phyloP scores from a whole-genome alignment of 1,284 basidiomycete species.

The Sporisorium graminicola region DNA sequence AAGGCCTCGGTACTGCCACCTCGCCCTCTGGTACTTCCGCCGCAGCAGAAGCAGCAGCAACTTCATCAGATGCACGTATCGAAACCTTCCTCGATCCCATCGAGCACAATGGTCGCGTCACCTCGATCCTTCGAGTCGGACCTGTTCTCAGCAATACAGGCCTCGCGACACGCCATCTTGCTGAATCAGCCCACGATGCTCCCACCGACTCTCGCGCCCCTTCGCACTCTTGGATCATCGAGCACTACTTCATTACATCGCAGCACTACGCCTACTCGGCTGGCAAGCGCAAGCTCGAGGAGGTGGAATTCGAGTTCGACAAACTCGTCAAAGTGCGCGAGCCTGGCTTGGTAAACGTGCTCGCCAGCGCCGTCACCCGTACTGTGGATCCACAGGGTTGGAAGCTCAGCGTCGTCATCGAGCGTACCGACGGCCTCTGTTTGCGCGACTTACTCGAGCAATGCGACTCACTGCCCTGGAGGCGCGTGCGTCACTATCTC shows the following conservation, averaged over 20 bases:
- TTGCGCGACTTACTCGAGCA: constrained; percentile 55
- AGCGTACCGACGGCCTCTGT: constrained; percentile 35
- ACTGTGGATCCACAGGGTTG: constrained; percentile 41
- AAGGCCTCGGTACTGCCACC: constrained; percentile 5
- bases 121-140: constrained; percentile 53
- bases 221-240: constrained; percentile 56
- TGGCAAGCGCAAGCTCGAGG: constrained; percentile 64
- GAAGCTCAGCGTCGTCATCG: constrained; percentile 57
- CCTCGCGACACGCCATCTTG: constrained; percentile 50
- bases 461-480: constrained; percentile 57
- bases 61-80: constrained; percentile 22
- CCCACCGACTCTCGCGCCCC: constrained; percentile 34
- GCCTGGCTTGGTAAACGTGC: constrained; percentile 54
- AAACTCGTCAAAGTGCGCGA: constrained; percentile 52
- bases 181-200: constrained; percentile 44
- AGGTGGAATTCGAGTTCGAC: constrained; percentile 63
- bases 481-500: constrained; percentile 51
- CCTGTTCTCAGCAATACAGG: constrained; percentile 47
- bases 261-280: constrained; percentile 54
- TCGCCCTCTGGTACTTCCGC: constrained; percentile 1
- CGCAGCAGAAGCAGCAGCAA: constrained; percentile 6
- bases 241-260: constrained; percentile 58
- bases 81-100: constrained; percentile 62
- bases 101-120: constrained; percentile 43
- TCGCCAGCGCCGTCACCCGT: constrained; percentile 56